Evolutionary conservation across 2,329 filamentous ascomycete species (phyloP), one percentile per base, ranked within the genome.

Genomic region (Lachnellula willkommii): DNA sequence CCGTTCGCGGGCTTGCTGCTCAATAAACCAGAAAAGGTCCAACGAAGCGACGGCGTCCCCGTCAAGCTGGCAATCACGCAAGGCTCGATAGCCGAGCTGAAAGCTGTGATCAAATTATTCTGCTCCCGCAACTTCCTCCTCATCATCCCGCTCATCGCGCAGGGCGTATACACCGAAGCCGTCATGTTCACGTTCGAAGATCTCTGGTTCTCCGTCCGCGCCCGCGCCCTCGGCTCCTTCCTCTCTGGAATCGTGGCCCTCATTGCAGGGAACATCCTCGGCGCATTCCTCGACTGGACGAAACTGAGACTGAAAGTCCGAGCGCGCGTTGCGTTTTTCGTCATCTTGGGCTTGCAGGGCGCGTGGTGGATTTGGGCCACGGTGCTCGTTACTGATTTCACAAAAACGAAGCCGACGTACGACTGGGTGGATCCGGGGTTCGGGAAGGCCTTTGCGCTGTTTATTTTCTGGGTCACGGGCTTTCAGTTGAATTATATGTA

Each of bases 401-500:
- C 75, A 15, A 69, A 72, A 11, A 80, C 78, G 0, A 72, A 75
- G 17, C 85, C 86, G 0, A 79, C 77, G 0, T 86, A 82, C 62
- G 88, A 90, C 68, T 90, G 87, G 88, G 64, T 67, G 0, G 78
- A 78, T 59, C 59, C 72, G 0, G 85, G 83, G 0, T 90, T 90
- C 53, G 86, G 85, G 0, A 75, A 76, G 40, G 83, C 78, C 0
- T 90, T 90, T 62, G 81, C 78, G 0, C 74, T 89, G 17, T 90
- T 87, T 68, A 65, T 90, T 5, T 81, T 90, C 62, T 77, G 88
- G 62, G 82, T 83, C 0, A 71, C 81, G 11, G 81, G 84, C 0
- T 90, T 90, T 63, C 87, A 90, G 70, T 62, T 89, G 7, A 90
- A 90, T 68, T 90, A 90, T 66, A 76, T 89, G 60, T 89, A 84